These are phyloP conservation scores for Lolium rigidum DNA, from an alignment of 176 grass and related monocot genomes.

Conservation along the genomic window DNA sequence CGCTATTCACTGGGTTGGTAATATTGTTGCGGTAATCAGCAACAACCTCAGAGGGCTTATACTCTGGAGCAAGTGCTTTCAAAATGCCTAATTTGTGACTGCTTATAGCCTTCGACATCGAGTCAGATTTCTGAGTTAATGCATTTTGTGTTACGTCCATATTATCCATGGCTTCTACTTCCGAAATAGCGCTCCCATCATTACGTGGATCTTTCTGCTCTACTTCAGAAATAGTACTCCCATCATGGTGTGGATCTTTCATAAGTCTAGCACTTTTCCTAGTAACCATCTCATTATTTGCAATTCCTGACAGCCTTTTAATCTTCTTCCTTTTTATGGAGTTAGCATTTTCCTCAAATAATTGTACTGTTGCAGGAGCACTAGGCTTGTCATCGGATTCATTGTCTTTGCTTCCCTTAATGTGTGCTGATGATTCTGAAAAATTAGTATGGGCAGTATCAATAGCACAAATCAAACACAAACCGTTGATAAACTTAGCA, in stretches of 20 bases:
- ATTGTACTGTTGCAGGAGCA: slow-evolving; percentile 44
- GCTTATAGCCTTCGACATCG: slow-evolving; percentile 60
- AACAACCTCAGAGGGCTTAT: slow-evolving; percentile 50
- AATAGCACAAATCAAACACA: slow-evolving; percentile 39
- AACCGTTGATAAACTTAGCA: background rate
- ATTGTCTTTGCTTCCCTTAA: slow-evolving; percentile 72
- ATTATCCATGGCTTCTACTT: slow-evolving; percentile 46
- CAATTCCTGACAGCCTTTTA: slow-evolving; percentile 63
- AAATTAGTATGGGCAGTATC: slow-evolving; percentile 20
- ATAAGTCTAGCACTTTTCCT: slow-evolving; percentile 67
- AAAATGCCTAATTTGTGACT: slow-evolving; percentile 64
- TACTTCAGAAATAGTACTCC: slow-evolving; percentile 63
- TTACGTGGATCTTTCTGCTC: slow-evolving; percentile 38
- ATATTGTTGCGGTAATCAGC: slow-evolving; percentile 50
- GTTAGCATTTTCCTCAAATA: slow-evolving; percentile 61
- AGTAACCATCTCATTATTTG: slow-evolving; percentile 52
- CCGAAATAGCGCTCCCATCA: slow-evolving; percentile 43
- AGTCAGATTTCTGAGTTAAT: slow-evolving; percentile 47
- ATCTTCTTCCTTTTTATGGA: slow-evolving; percentile 63
- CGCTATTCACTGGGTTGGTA: slow-evolving; percentile 48
- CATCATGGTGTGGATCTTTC: slow-evolving; percentile 60
- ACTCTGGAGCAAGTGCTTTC: slow-evolving; percentile 65
- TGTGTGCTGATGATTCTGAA: slow-evolving; percentile 88
- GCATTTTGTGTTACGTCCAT: slow-evolving; percentile 43
- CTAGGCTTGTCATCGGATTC: slow-evolving; percentile 66